Percentiles rank a stretch among this genome's conserved stretches.
These are phyloP conservation scores for Umbelopsis ramanniana DNA, from an alignment of 192 early-diverging fungal species.

Conservation along the genomic window DNA sequence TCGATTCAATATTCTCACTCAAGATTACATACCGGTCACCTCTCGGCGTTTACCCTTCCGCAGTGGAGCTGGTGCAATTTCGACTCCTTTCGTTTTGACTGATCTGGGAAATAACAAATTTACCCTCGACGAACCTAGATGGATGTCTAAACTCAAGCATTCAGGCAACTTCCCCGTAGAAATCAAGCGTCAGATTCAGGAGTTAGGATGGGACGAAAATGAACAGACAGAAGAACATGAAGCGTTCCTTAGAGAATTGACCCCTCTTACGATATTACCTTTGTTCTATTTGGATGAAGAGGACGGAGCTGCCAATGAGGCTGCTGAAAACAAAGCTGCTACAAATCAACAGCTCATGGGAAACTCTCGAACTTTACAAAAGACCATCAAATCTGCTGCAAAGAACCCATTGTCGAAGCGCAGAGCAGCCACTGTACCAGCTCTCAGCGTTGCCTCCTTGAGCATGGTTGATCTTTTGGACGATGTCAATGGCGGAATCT, in stretches of 20 bases:
- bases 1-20: constrained; percentile 49
- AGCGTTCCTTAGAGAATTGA: constrained; percentile 43
- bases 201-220: constrained; percentile 56
- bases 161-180: constrained; percentile 52
- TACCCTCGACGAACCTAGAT: constrained; percentile 56
- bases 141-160: constrained; percentile 53
- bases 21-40: constrained; percentile 52
- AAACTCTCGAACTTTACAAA: not conserved
- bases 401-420: constrained; percentile 30
- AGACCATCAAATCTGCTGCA: not conserved
- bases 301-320: constrained; percentile 13
- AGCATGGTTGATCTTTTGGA: constrained; percentile 55
- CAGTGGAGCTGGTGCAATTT: constrained; percentile 41
- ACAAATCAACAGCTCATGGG: not conserved
- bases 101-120: constrained; percentile 58
- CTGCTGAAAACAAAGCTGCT: constrained; percentile 3
- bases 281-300: constrained; percentile 56
- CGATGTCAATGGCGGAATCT: constrained; percentile 52
- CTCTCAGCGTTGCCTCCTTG: constrained; percentile 49
- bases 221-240: constrained; percentile 51
- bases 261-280: constrained; percentile 53
- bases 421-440: constrained; percentile 43
- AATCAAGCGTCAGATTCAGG: constrained; percentile 54
- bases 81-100: constrained; percentile 55
- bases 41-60: constrained; percentile 54